Percentiles rank a stretch among this genome's conserved stretches.
These are phyloP conservation scores for Alternaria dauci DNA, from an alignment of 2,329 filamentous ascomycete species.

Conservation along the genomic window DNA sequence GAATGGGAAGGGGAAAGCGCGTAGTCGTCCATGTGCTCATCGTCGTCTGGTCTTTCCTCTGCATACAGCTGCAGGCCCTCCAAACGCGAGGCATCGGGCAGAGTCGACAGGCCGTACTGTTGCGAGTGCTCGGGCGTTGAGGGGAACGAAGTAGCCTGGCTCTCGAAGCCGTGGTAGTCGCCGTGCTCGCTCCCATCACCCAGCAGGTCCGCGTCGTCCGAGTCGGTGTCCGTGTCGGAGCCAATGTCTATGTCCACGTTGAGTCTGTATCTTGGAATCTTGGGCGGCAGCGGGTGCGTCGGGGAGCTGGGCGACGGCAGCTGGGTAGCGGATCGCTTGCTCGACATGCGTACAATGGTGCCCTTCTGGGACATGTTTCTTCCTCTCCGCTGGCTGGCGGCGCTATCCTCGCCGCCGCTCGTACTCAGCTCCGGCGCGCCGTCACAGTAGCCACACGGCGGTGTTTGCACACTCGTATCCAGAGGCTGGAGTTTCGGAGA, in stretches of 20 bases:
- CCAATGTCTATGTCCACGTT: constrained; percentile 28
- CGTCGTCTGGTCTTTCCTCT: constrained; percentile 26
- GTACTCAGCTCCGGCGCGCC: constrained; percentile 23
- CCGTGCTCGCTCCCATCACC: constrained; percentile 25
- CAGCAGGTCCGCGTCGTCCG: constrained; percentile 28
- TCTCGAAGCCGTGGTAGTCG: constrained; percentile 30
- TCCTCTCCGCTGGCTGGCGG: constrained; percentile 32
- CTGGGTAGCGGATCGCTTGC: constrained; percentile 50
- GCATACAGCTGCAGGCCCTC: constrained; percentile 30
- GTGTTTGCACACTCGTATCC: constrained; percentile 45
- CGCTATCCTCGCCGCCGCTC: constrained; percentile 25
- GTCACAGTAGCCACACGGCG: constrained; percentile 45
- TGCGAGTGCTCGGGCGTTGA: constrained; percentile 33
- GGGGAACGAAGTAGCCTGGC: constrained; percentile 30
- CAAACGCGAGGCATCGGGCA: constrained; percentile 33
- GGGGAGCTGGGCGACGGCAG: constrained; percentile 48
- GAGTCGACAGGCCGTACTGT: constrained; percentile 22
- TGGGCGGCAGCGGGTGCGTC: constrained; percentile 44
- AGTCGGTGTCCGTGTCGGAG: constrained; percentile 35
- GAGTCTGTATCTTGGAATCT: constrained; percentile 43
- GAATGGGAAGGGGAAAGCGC: constrained; percentile 38
- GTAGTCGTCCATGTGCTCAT: constrained; percentile 42
- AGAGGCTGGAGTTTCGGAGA: constrained; percentile 49
- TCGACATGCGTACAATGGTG: constrained; percentile 40
- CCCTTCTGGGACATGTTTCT: constrained; percentile 38